Conservation (phyloP, 805 yeast genomes). For the Wickerhamiella kazuoi region DNA sequence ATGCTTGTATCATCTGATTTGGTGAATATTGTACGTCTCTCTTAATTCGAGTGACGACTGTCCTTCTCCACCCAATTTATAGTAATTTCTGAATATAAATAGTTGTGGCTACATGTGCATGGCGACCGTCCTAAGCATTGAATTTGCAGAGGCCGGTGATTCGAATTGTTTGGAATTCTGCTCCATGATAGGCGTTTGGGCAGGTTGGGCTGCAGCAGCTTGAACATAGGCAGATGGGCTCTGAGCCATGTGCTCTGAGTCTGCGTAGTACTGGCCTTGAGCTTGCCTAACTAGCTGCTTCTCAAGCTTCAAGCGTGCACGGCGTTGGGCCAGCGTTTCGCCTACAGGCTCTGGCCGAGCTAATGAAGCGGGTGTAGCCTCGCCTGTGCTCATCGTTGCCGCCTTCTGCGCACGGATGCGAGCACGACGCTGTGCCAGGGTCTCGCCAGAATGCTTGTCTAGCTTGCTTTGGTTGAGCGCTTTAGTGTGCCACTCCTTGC, state of each 20-base stretch:
- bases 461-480: slow-evolving; percentile 7
- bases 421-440: slow-evolving; percentile 18
- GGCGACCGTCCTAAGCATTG: background rate
- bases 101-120: background rate
- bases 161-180: background rate
- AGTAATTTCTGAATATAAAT: too few relatives aligned
- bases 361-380: too few relatives aligned
- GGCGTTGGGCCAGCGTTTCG: slow-evolving; percentile 14
- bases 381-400: too few relatives aligned
- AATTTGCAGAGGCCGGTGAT: background rate
- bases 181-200: background rate
- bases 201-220: too few relatives aligned
- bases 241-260: background rate
- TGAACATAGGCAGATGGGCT: too few relatives aligned
- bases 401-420: slow-evolving; percentile 10
- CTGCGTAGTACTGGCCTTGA: background rate
- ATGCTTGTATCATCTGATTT: too few relatives aligned
- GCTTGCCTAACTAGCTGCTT: background rate
- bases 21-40: too few relatives aligned
- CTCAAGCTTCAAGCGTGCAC: slow-evolving; percentile 7
- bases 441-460: slow-evolving; percentile 14
- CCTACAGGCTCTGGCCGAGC: too few relatives aligned
- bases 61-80: too few relatives aligned
- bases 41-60: too few relatives aligned
- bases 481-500: slow-evolving; percentile 13